Evolutionary conservation across 1,284 basidiomycete genomes (phyloP), one percentile per base, ranked within the genome.

Genomic region (Ceratobasidium theobromae): DNA sequence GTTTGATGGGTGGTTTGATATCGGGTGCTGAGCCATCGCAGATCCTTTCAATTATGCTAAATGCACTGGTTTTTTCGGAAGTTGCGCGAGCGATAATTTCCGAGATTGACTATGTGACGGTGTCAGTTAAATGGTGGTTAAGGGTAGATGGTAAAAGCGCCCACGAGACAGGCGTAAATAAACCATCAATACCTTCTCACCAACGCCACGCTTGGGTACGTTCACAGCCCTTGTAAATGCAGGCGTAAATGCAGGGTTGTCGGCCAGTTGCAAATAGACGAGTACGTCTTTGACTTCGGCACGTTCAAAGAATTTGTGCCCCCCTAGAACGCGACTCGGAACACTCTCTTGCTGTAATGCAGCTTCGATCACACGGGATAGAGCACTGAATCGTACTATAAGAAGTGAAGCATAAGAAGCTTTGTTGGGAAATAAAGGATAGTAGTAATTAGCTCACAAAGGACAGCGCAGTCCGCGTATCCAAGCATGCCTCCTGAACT

Each of bases 231-330:
- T 84, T n/a, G 80, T 74, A 70, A 95, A 90, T 0, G 92, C 93
- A 4, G 86, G 91, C 4, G 80, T 80, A 72, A 89, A 95, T 12
- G 81, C 78, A 0, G 91, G 86, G 73, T 96, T 96, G 71, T 95
- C 92, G 1, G 89, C 81, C 1, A 96, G 79, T 73, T 93, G 92
- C 0, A 95, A 78, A 75, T 96, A 96, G 1, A 90, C 88, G n/a
- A 96, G 77, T 23, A 95, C 71, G 74, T 95, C 92, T 77, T 94
- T 95, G 74, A 97, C 84, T 82, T 92, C 91, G 70, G 84, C 75
- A 6, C 93, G 86, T 69, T 95, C 91, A 72, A 95, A 95, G 82
- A 95, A 95, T 74, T 88, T 91, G 74, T 89, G 86, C 0, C 92
- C 92, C 14, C 86, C 88, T 8, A 96, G 81, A 57, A 96, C 83